Evolutionary conservation across 805 yeast species (phyloP).

Genomic region (Candida sakaeoensis): DNA sequence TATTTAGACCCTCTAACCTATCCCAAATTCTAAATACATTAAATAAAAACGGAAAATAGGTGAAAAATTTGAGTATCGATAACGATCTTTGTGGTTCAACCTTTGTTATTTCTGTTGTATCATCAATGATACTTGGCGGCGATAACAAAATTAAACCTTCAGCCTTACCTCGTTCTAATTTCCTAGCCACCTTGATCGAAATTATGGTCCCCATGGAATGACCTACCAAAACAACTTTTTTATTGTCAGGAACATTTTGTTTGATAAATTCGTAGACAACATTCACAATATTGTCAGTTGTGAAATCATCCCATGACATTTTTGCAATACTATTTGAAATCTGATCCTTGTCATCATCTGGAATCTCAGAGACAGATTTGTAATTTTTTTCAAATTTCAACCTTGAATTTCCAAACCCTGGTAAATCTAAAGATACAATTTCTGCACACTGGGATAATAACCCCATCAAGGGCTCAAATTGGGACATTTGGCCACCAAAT

Average conservation of each 20-base stretch:
- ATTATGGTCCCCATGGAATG: conserved; percentile 74
- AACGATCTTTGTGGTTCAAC: neutral
- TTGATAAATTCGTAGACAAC: conserved; percentile 35
- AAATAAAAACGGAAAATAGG: conserved; percentile 44
- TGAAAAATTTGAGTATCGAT: conserved; percentile 19
- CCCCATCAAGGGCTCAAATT: conserved; percentile 72
- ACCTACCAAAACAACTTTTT: conserved; percentile 51
- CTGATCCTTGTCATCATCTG: conserved; percentile 28
- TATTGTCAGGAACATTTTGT: conserved; percentile 35
- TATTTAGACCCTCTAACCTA: conserved; percentile 57
- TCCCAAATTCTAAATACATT: conserved; percentile 56
- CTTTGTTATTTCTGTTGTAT: conserved; percentile 8
- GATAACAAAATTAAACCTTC: conserved; percentile 48
- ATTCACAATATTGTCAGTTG: conserved; percentile 38
- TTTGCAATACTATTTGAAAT: conserved; percentile 25
- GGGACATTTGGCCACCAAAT: conserved; percentile 84
- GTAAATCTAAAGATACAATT: conserved; percentile 72
- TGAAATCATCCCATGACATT: conserved; percentile 40
- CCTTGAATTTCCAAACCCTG: conserved; percentile 75
- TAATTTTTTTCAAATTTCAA: conserved; percentile 12
- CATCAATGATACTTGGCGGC: conserved; percentile 42
- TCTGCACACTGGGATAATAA: conserved; percentile 59
- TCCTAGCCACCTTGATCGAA: conserved; percentile 41
- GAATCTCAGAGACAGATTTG: conserved; percentile 19
- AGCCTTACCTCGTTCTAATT: conserved; percentile 33